Conservation (phyloP, 306 rosid genomes). For the Medicago arabica region DNA sequence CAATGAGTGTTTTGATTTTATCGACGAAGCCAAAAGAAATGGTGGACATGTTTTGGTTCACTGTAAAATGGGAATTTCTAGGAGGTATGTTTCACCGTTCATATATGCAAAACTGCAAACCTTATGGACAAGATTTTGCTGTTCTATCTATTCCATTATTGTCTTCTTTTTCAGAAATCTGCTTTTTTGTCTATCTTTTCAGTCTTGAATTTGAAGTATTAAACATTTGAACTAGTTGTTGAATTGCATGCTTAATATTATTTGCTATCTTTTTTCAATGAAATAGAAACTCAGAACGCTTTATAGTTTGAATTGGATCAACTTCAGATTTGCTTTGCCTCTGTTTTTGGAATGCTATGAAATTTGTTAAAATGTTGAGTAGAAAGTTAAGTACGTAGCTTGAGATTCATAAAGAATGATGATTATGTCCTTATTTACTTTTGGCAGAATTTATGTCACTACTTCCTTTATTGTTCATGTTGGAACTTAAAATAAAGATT, state of each 20-base stretch:
- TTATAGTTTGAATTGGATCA: constrained; percentile 6
- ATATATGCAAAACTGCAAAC: neutral
- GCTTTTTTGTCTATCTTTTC: constrained; percentile 7
- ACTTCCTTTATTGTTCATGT: constrained; percentile 12
- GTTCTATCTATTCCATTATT: constrained; percentile 7
- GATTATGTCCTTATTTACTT: constrained; percentile 30
- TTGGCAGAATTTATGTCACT: neutral
- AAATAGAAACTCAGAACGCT: constrained; percentile 13
- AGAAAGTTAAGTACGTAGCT: constrained; percentile 21
- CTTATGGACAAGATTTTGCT: constrained; percentile 2
- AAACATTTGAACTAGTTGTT: constrained; percentile 1
- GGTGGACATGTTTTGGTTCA: constrained; percentile 85
- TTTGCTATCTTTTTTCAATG: neutral
- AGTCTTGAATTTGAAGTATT: constrained; percentile 15
- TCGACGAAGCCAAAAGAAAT: constrained; percentile 69
- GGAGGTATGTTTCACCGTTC: constrained; percentile 68
- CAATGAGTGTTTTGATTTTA: constrained; percentile 70
- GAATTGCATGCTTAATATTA: constrained; percentile 14
- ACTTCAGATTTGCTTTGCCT: neutral
- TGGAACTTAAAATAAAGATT: neutral
- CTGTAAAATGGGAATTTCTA: constrained; percentile 83
- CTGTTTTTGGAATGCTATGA: neutral
- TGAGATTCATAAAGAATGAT: constrained; percentile 26
- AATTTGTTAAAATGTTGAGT: neutral
- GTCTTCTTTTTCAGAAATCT: constrained; percentile 17